phyloP scores from a whole-genome alignment of 2,329 filamentous ascomycete genomes.

The Lachnellula occidentalis region DNA sequence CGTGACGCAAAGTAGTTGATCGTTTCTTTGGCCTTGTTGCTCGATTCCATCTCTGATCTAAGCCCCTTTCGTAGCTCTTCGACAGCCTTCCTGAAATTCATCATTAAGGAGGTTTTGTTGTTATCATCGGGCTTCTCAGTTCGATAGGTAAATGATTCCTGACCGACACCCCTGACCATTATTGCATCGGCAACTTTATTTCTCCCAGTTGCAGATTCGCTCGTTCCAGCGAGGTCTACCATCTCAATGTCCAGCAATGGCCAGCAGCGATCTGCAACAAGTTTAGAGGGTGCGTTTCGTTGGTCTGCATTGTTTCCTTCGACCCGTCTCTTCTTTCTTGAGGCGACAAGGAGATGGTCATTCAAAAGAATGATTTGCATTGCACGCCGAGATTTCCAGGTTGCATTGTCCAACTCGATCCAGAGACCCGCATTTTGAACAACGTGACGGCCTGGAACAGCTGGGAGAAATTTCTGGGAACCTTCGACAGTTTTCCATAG shows the following conservation, averaged over 20 bases:
- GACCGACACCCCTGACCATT: constrained; percentile 78
- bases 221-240: constrained; percentile 72
- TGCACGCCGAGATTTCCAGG: constrained; percentile 84
- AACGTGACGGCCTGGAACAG: constrained; percentile 84
- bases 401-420: constrained; percentile 96
- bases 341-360: constrained; percentile 87
- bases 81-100: constrained; percentile 86
- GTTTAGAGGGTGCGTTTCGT: constrained; percentile 55
- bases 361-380: constrained; percentile 92
- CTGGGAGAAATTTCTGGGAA: constrained; percentile 93
- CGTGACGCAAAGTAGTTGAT: constrained; percentile 81
- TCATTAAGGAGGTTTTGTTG: constrained; percentile 75
- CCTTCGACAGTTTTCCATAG: constrained; percentile 97
- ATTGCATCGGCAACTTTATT: constrained; percentile 77
- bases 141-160: constrained; percentile 90
- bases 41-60: constrained; percentile 81
- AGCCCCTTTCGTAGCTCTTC: constrained; percentile 84
- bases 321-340: constrained; percentile 83
- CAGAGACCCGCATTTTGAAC: constrained; percentile 88
- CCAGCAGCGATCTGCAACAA: constrained; percentile 94
- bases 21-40: constrained; percentile 76
- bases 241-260: constrained; percentile 88
- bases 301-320: constrained; percentile 55
- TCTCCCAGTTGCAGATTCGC: constrained; percentile 48
- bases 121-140: constrained; percentile 74